A percentile compares a stretch with the other conserved stretches of the same genome.
Evolutionary conservation across 306 rosid species (phyloP).

Genomic region (Potentilla sterilis): DNA sequence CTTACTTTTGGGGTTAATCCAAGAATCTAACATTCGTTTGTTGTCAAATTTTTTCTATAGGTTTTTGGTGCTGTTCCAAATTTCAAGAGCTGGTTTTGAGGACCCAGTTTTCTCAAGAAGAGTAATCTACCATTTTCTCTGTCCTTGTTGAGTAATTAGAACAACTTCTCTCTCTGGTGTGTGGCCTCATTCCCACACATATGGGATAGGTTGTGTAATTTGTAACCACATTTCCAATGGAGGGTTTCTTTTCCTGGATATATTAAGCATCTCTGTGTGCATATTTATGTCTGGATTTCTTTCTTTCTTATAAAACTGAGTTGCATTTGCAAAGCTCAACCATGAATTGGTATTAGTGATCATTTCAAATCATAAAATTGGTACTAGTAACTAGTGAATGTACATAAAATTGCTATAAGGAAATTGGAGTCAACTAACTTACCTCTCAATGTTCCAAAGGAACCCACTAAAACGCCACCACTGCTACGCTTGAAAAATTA

Average conservation of each 20-base stretch:
- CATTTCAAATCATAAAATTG: no score
- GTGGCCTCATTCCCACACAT: not conserved
- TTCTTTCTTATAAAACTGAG: not conserved
- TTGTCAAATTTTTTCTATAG: not conserved
- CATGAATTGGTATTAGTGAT: not conserved
- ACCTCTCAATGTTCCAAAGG: no score
- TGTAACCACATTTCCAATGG: not conserved
- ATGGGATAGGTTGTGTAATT: not conserved
- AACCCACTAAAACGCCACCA: no score
- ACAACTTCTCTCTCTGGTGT: not conserved
- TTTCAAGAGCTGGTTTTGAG: slow-evolving; percentile 1
- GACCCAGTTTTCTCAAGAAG: not conserved
- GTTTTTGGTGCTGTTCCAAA: not conserved
- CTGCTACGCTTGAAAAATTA: no score
- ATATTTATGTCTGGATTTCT: not conserved
- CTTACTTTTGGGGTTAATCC: slow-evolving; percentile 2
- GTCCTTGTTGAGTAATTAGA: not conserved
- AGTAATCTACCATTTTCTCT: not conserved
- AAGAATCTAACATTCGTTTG: slow-evolving; percentile 10
- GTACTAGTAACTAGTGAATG: no score
- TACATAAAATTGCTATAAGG: not conserved
- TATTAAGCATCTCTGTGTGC: not conserved
- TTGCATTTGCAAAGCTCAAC: not conserved
- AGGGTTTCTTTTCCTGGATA: not conserved
- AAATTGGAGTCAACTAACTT: not conserved